Conservation (phyloP, 768 basidiomycete genomes). For the Mycena albidolilacea region DNA sequence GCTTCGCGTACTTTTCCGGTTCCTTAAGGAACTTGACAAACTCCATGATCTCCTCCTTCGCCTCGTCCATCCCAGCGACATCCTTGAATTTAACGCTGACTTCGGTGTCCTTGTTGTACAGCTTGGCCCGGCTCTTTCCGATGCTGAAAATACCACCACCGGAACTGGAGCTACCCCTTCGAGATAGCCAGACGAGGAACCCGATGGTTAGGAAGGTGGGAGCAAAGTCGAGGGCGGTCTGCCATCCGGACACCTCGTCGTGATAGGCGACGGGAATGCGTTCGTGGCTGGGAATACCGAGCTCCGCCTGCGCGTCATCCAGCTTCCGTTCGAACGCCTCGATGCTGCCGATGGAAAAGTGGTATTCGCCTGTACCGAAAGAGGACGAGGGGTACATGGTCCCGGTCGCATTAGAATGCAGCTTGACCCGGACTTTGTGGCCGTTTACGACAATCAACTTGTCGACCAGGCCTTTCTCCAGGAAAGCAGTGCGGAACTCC, state of each 20-base stretch:
- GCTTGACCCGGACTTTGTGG: constrained; percentile 89
- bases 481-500: constrained; percentile 97
- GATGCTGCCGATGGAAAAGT: constrained; percentile 97
- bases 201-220: constrained; percentile 96
- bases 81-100: constrained; percentile 95
- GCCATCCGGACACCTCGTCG: constrained; percentile 90
- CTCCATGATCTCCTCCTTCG: constrained; percentile 99
- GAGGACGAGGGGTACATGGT: constrained; percentile 76
- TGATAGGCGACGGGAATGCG: constrained; percentile 98
- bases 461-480: constrained; percentile 96
- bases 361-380: constrained; percentile 75
- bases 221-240: constrained; percentile 89
- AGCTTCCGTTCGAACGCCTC: constrained; percentile 97
- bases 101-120: constrained; percentile 98
- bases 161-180: constrained; percentile 75
- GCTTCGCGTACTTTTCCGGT: constrained; percentile 92
- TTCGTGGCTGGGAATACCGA: constrained; percentile 92
- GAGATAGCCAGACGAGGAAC: constrained; percentile 89
- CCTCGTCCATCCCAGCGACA: constrained; percentile 99
- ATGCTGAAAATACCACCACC: constrained; percentile 96
- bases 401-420: constrained; percentile 91
- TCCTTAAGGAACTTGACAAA: constrained; percentile 99
- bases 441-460: constrained; percentile 94
- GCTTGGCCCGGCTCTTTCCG: constrained; percentile 93
- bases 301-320: constrained; percentile 92